Conservation (phyloP, 306 rosid genomes). For the Vigna unguiculata region DNA sequence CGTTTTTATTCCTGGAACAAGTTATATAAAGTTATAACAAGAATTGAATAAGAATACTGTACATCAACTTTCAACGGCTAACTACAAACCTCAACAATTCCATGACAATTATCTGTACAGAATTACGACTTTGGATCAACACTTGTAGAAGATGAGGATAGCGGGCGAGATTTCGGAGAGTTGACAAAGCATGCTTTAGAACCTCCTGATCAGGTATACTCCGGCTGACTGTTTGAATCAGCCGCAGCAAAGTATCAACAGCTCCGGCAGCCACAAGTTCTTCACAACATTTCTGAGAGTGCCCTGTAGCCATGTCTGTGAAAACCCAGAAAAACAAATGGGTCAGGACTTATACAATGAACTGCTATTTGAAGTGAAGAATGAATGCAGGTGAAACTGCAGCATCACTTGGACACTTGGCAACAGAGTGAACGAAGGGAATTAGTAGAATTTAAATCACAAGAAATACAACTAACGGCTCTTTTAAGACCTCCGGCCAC, state of each 20-base stretch:
- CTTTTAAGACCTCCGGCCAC: neutral
- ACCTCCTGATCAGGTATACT: slow-evolving; percentile 92
- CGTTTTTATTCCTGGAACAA: slow-evolving; percentile 86
- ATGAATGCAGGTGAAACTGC: neutral
- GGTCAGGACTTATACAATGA: neutral
- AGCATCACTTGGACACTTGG: neutral
- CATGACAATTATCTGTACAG: slow-evolving; percentile 65
- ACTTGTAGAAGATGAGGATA: slow-evolving; percentile 74
- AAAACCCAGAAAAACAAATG: slow-evolving; percentile 15
- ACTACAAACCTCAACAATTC: slow-evolving; percentile 71
- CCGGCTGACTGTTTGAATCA: slow-evolving; percentile 78
- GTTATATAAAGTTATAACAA: slow-evolving; percentile 6
- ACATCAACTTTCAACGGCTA: slow-evolving; percentile 11
- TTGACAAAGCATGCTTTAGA: slow-evolving; percentile 74
- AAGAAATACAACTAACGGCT: neutral
- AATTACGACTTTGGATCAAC: slow-evolving; percentile 58
- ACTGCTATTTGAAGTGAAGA: neutral
- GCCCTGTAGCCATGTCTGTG: slow-evolving; percentile 82
- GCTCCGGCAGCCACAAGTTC: slow-evolving; percentile 90
- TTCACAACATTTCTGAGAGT: slow-evolving; percentile 92
- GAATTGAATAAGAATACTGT: neutral
- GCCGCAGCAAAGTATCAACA: slow-evolving; percentile 68
- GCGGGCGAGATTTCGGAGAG: slow-evolving; percentile 85
- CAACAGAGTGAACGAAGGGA: neutral
- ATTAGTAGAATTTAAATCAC: slow-evolving; percentile 11